Conservation (phyloP, 805 yeast species). For the Schizosaccharomyces osmophilus region DNA sequence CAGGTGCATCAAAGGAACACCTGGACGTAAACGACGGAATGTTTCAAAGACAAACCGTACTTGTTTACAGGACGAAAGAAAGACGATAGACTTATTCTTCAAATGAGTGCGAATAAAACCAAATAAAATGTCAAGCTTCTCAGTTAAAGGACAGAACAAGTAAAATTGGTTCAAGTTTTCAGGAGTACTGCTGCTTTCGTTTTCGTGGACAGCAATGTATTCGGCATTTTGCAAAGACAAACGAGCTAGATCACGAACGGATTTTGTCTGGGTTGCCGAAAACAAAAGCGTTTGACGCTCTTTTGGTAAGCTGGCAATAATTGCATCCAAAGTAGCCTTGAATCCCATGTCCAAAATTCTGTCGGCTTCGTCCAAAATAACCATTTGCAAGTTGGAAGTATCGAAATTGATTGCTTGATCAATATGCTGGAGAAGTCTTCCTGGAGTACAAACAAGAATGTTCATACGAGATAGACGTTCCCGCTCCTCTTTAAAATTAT, state of each 20-base stretch:
- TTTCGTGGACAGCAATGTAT: conserved; percentile 26
- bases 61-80: conserved; percentile 69
- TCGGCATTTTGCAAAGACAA: conserved; percentile 41
- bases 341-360: conserved; percentile 86
- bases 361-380: conserved; percentile 80
- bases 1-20: conserved; percentile 61
- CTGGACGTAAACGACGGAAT: conserved; percentile 57
- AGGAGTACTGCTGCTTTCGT: conserved; percentile 36
- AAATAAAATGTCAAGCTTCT: conserved; percentile 67
- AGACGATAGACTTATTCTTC: conserved; percentile 56
- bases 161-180: conserved; percentile 66
- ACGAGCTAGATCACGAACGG: conserved; percentile 60
- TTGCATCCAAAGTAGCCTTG: conserved; percentile 57
- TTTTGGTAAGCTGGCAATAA: conserved; percentile 51
- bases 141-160: conserved; percentile 42
- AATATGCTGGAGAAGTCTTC: conserved; percentile 69
- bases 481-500: conserved; percentile 57
- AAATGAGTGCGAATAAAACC: conserved; percentile 66
- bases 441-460: conserved; percentile 77
- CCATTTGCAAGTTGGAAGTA: conserved; percentile 44
- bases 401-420: conserved; percentile 72
- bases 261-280: conserved; percentile 75
- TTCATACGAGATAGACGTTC: conserved; percentile 61
- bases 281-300: conserved; percentile 63
- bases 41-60: conserved; percentile 76